phyloP scores from a whole-genome alignment of 2,329 filamentous ascomycete genomes.

The Xylariomycetidae sp. region DNA sequence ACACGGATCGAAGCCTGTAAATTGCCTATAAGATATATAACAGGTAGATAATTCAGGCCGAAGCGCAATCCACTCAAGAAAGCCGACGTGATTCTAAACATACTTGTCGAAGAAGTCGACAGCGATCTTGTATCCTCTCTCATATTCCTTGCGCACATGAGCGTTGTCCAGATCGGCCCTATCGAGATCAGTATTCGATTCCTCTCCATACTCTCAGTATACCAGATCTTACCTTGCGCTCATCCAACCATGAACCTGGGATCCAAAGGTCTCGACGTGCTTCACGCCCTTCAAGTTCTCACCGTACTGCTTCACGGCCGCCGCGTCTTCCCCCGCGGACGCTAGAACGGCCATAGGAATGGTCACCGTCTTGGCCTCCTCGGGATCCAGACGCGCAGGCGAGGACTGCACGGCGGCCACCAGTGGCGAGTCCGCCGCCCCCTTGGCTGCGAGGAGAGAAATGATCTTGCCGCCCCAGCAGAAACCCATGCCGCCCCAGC shows the following conservation, averaged over 20 bases:
- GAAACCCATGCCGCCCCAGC: background rate
- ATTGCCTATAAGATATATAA: too few species aligned
- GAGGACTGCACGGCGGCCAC: constrained; percentile 1
- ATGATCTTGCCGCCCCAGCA: constrained; percentile 1
- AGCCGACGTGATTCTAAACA: background rate
- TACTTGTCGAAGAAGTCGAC: constrained; percentile 1
- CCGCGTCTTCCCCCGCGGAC: background rate
- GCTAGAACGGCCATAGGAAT: background rate
- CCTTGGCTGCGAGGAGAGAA: background rate
- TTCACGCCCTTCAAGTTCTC: constrained; percentile 1
- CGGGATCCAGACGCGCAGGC: constrained; percentile 1
- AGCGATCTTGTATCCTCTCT: constrained; percentile 1
- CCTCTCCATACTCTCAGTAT: background rate
- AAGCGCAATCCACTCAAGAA: too few species aligned
- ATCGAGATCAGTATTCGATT: background rate
- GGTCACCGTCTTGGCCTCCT: constrained; percentile 1
- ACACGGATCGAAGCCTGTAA: too few species aligned
- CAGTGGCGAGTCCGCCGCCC: background rate
- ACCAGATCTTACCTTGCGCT: constrained; percentile 1
- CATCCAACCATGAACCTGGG: constrained; percentile 1
- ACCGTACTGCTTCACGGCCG: background rate
- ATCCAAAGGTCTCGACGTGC: background rate
- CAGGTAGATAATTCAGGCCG: too few species aligned
- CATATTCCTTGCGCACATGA: constrained; percentile 1
- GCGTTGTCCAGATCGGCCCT: constrained; percentile 1